Base-by-base conservation (phyloP, 129 eudicot species). In the Flaveria trinervia region DNA sequence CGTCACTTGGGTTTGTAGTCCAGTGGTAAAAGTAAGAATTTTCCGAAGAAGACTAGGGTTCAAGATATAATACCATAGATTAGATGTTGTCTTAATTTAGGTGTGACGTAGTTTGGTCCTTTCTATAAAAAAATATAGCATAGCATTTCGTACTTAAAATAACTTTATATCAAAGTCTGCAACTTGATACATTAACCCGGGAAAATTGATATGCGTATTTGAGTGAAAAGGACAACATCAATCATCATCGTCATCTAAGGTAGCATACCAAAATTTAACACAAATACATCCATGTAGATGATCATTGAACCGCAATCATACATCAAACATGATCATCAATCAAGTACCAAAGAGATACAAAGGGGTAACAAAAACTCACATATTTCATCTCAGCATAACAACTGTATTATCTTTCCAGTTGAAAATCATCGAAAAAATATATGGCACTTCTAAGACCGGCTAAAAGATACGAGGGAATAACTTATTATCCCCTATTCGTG, bases 301-400 rank as follows among this genome's bases (percentile, higher is more conserved):
- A 65, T 65, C 23, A 30, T 56, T 22, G 49, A 73, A 57, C 77
- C 68, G 7, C 65, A 48, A 45, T 30, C 18, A 64, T 78, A 44
- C 82, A 78, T 25, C 54, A 60, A 71, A 60, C 45, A 61, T 48
- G 77, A 71, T 49, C 71, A 78, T 79, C 55, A 79, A 59, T 65
- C 65, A 61, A 48, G 65, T 46, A 48, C 55, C 66, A 71, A 79
- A 50, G 44, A 46, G 77, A 60, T 70, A 61, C 77, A 70, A 71
- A 71, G 9, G 62, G 26, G 72, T 61, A 46, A 71, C 65, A 49
- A 4, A 71, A 79, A 71, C 82, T 79, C 71, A 71, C 71, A 79
- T 48, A 79, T 71, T 79, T 70, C 72, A 79, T 48, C 72, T 18
- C 26, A 52, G 45, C 22, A 14, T 45, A 44, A 78, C 61, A 77